Percentiles rank a stretch among this genome's conserved stretches.
phyloP scores from a whole-genome alignment of 768 basidiomycete species.

The Calocybe cyanea region DNA sequence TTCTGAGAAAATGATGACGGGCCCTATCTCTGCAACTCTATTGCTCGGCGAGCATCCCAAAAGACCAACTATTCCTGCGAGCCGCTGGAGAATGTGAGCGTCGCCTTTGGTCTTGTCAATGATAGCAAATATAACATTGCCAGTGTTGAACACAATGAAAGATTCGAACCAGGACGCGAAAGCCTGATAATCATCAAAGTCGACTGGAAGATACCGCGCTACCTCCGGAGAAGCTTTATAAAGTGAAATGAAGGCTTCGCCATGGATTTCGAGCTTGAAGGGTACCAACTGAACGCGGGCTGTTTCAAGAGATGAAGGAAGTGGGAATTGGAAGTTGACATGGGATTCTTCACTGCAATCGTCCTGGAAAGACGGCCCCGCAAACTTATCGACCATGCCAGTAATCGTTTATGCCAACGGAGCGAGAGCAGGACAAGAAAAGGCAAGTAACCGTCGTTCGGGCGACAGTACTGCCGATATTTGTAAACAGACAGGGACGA shows the following conservation, averaged over 20 bases:
- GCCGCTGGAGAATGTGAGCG: slow-evolving; percentile 9
- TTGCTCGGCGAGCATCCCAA: slow-evolving; percentile 29
- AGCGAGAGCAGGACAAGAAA: too few species aligned
- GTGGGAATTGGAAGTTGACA: slow-evolving; percentile 39
- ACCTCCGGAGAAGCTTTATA: slow-evolving; percentile 26
- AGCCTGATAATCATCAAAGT: slow-evolving; percentile 17
- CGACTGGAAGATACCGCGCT: slow-evolving; percentile 37
- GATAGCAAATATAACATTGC: slow-evolving; percentile 36
- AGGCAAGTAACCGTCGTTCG: too few species aligned
- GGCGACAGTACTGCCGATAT: too few species aligned
- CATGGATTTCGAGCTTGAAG: slow-evolving; percentile 35
- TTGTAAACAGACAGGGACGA: too few species aligned
- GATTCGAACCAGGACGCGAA: slow-evolving; percentile 19
- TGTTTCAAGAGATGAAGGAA: slow-evolving; percentile 35
- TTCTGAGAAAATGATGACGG: slow-evolving; percentile 40
- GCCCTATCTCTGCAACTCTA: slow-evolving; percentile 43
- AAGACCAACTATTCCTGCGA: slow-evolving; percentile 52
- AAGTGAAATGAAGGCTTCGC: slow-evolving; percentile 19
- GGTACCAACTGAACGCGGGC: slow-evolving; percentile 39
- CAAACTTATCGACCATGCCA: too few species aligned
- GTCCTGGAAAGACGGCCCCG: too few species aligned
- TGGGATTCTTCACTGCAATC: too few species aligned
- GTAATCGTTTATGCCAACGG: too few species aligned
- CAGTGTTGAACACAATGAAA: slow-evolving; percentile 22
- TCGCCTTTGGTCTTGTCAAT: slow-evolving; percentile 40